Base-by-base conservation (phyloP, 2,329 filamentous ascomycete genomes). In the Colletotrichum sp. region DNA sequence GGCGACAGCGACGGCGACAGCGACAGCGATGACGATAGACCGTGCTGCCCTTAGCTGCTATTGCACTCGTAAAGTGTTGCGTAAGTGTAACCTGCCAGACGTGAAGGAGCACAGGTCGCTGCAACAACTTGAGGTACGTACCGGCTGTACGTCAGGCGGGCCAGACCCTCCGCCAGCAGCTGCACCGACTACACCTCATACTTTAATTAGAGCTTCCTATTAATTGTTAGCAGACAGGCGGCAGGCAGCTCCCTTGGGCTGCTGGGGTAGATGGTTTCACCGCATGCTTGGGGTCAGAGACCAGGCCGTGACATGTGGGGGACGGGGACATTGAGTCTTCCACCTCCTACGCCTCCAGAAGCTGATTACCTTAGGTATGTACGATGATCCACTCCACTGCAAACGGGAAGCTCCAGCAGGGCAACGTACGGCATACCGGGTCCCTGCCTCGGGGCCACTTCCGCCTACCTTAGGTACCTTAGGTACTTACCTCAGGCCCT, bases 11-110 rank as follows among this genome's bases (percentile, higher is more conserved):
- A 62, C 68, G 30, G 57, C 36, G 39, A 44, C 57, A 24, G 39
- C 57, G 57, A 62, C 68, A 49, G 59, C 36, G 68, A 70, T 70
- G 68, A 70, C 68, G 68, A 63, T 70, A 52, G 68, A 52, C 68
- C 68, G 57, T 70, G 68, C 68, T 70, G 55, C 67, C 36, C 34
- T 70, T 36, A 24, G 24, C 18, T 49, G 55, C 55, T 34, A 26
- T 32, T 62, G 67, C 55, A 60, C 44, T 69, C 55, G 24, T 28
- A 36, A 34, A 62, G 67, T 60, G 52, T 60, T 69, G 67, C 67
- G 24, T 60, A 28, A 66, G 66, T 34, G 52, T 26, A 30, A 30
- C 30, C n/a, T 64, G n/a, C 30, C 57, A 52, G n/a, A 52, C n/a
- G 44, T 52, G n/a, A 52, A 52, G 44, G 44, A 12, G 44, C 44